phyloP scores from a whole-genome alignment of 345 rosid species.

The Eucalyptus regnans region DNA sequence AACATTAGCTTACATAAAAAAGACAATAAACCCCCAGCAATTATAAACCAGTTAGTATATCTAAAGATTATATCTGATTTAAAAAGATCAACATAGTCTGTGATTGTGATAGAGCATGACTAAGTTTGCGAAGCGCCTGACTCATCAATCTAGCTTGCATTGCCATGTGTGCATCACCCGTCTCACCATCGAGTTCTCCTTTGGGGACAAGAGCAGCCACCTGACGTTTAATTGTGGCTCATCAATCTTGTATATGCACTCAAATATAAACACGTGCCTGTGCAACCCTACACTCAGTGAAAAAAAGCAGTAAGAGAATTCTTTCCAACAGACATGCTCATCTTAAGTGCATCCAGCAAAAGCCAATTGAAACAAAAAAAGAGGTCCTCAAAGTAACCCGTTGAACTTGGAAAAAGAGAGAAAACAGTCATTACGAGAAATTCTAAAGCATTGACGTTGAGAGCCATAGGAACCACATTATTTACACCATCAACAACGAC shows the following conservation, averaged over 20 bases:
- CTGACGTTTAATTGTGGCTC: conserved; percentile 15
- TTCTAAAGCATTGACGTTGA: neutral
- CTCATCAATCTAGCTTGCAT: conserved; percentile 99
- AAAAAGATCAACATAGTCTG: conserved; percentile 70
- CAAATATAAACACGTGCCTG: neutral
- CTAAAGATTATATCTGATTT: conserved; percentile 46
- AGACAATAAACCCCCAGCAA: neutral
- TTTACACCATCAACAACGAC: conserved; percentile 98
- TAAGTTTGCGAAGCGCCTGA: conserved; percentile 94
- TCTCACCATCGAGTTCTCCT: conserved; percentile 96
- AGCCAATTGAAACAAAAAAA: neutral
- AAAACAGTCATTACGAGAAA: neutral
- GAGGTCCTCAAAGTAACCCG: neutral
- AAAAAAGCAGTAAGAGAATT: neutral
- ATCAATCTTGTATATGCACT: neutral
- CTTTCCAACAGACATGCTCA: neutral
- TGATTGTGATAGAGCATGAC: conserved; percentile 81
- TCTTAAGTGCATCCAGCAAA: neutral
- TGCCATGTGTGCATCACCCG: conserved; percentile 99
- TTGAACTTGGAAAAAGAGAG: neutral
- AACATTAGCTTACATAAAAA: neutral
- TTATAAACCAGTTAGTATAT: neutral
- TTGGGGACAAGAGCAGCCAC: conserved; percentile 98
- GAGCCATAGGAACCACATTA: neutral
- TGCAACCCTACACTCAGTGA: neutral